A percentile compares a stretch with the other conserved stretches of the same genome.
Conservation (phyloP, 306 rosid genomes). For the Sophora flavescens region DNA sequence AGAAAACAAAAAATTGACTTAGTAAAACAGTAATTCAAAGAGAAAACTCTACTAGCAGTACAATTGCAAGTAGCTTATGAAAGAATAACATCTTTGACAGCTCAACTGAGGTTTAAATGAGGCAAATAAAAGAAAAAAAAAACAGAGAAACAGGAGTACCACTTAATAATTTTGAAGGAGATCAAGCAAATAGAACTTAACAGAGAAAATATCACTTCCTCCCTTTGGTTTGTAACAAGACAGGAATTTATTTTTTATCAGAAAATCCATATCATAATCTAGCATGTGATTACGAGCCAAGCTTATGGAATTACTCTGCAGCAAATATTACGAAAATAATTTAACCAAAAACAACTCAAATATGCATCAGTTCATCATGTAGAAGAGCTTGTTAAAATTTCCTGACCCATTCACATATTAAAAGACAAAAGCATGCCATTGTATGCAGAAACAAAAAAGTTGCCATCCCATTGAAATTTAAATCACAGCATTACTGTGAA, state of each 20-base stretch:
- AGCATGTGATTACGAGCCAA: slow-evolving; percentile 1
- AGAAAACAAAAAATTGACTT: neutral
- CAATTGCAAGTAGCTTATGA: slow-evolving; percentile 6
- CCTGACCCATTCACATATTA: neutral
- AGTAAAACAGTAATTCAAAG: neutral
- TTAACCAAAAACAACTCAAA: slow-evolving; percentile 19
- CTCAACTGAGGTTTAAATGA: slow-evolving; percentile 30
- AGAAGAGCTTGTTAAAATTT: slow-evolving; percentile 23
- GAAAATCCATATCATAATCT: slow-evolving; percentile 22
- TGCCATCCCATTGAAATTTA: slow-evolving; percentile 17
- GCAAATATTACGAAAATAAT: slow-evolving; percentile 10
- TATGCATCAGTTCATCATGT: slow-evolving; percentile 33
- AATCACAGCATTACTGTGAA: neutral
- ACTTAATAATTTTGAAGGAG: slow-evolving; percentile 3
- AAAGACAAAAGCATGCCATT: slow-evolving; percentile 17
- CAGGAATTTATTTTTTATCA: neutral
- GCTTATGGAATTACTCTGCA: neutral
- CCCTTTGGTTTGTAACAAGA: slow-evolving; percentile 5
- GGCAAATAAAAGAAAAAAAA: slow-evolving; percentile 1
- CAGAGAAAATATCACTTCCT: slow-evolving; percentile 33
- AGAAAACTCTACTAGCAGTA: neutral
- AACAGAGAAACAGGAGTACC: neutral
- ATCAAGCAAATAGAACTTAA: slow-evolving; percentile 28
- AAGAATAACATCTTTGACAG: slow-evolving; percentile 8
- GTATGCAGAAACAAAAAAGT: slow-evolving; percentile 2